Base-by-base conservation (phyloP, 2,329 filamentous ascomycete genomes). In the Aspergillus sp. region DNA sequence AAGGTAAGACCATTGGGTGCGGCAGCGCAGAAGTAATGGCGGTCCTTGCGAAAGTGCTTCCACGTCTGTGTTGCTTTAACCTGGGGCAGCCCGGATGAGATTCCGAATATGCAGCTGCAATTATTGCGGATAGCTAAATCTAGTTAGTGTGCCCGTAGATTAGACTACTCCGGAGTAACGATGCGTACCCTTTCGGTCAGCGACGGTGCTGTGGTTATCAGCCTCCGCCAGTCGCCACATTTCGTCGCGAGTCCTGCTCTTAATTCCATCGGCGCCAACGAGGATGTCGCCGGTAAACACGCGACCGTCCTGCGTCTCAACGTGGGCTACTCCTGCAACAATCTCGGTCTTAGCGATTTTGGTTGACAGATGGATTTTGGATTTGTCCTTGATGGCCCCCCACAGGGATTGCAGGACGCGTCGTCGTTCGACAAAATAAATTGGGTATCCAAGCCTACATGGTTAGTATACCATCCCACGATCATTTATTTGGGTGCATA, bases 251-350 rank as follows among this genome's bases (percentile, higher is more conserved):
- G 72, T 68, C 36, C 60, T 68, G 62, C 76, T 78, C 56, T 76
- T 72, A 1, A 74, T 72, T 22, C 78, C 78, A 56, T 80, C 78
- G 11, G 75, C 75, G 7, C 76, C 78, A 18, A 79, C 64, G 5
- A 77, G 56, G 13, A 80, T 61, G 55, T 72, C 65, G 0, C 73
- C 76, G 0, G 59, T 38, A 56, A 73, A 71, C 0, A 64, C 48
- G 0, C 66, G 67, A 4, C 75, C 75, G 57, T 78, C 75, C 3
- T 60, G 63, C 34, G 71, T 73, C 11, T 59, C 59, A 9, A 76
- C 71, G 3, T 56, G 59, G 1, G 72, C 71, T 1, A 64, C 65
- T 5, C 62, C 48, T 2, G 61, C 56, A 2, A 57, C 1, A 9
- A 56, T 41, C 15, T 63, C 43, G 20, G 65, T 58, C 32, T 59